Evolutionary conservation across 176 grass and related monocot species (phyloP).

Genomic region (Carex kokanica): DNA sequence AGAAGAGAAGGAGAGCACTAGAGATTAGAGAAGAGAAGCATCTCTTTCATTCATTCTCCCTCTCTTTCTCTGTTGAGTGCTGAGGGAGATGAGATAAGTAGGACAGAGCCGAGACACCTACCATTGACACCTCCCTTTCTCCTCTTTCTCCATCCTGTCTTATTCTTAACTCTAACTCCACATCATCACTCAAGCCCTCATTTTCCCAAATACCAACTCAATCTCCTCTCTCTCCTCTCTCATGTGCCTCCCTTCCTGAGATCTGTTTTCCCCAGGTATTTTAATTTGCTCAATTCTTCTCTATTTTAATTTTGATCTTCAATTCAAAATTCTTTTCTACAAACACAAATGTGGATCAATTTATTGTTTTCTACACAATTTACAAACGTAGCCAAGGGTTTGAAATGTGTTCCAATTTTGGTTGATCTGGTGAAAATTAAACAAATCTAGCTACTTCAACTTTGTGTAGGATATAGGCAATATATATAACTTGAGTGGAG

Average conservation of each 20-base stretch:
- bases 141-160: not conserved
- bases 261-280: not conserved
- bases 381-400: no score
- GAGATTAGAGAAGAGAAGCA: not conserved
- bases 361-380: no score
- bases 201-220: not conserved
- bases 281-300: not conserved
- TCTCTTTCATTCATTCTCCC: not conserved
- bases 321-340: not conserved
- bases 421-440: not conserved
- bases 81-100: not conserved
- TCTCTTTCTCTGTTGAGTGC: not conserved
- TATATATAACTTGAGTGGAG: no score
- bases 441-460: not conserved
- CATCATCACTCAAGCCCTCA: not conserved
- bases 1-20: no score
- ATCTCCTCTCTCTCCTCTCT: not conserved
- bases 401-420: not conserved
- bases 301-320: not conserved
- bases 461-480: not conserved
- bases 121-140: conserved; percentile 14
- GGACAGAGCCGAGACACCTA: not conserved
- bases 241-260: not conserved
- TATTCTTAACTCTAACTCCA: not conserved
- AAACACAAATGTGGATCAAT: no score